Percentiles rank a stretch among this genome's conserved stretches.
phyloP scores from a whole-genome alignment of 257 asterid genomes.

The Solanum piurae region DNA sequence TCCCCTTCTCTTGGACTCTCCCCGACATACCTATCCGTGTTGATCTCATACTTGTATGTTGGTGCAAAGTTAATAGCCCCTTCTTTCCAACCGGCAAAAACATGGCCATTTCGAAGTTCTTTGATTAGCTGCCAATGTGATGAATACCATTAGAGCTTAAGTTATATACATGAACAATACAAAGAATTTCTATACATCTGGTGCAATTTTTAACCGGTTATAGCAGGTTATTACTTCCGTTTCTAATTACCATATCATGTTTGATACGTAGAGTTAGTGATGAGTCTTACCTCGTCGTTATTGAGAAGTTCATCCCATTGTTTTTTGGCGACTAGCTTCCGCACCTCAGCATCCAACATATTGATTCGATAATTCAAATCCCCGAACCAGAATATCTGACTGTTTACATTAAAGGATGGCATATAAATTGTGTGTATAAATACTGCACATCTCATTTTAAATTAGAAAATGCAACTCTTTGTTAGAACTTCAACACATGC shows the following conservation, averaged over 20 bases:
- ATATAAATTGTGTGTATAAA: not conserved
- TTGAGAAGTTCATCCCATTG: slow-evolving; percentile 64
- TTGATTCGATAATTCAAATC: slow-evolving; percentile 86
- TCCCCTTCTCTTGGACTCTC: slow-evolving; percentile 52
- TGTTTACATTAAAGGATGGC: slow-evolving; percentile 5
- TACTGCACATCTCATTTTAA: not conserved
- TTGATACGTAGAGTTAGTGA: not conserved
- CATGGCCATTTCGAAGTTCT: slow-evolving; percentile 64
- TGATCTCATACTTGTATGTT: slow-evolving; percentile 71
- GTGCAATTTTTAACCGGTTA: not conserved
- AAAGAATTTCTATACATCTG: not conserved
- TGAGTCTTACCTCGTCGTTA: slow-evolving; percentile 58
- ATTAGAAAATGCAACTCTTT: not conserved
- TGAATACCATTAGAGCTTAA: not conserved
- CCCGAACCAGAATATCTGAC: slow-evolving; percentile 91
- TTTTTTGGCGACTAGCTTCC: slow-evolving; percentile 45
- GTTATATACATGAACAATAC: not conserved
- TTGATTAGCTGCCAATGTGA: slow-evolving; percentile 41
- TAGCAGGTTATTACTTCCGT: not conserved
- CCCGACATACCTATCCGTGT: slow-evolving; percentile 51
- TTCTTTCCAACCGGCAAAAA: slow-evolving; percentile 92
- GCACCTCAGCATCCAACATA: slow-evolving; percentile 60
- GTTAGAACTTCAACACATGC: not conserved
- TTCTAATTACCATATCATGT: not conserved
- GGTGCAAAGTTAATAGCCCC: slow-evolving; percentile 77